Percentiles rank a stretch among this genome's conserved stretches.
These are phyloP conservation scores for Daldinia decipiens DNA, from an alignment of 495 filamentous ascomycete species.

Conservation along the genomic window DNA sequence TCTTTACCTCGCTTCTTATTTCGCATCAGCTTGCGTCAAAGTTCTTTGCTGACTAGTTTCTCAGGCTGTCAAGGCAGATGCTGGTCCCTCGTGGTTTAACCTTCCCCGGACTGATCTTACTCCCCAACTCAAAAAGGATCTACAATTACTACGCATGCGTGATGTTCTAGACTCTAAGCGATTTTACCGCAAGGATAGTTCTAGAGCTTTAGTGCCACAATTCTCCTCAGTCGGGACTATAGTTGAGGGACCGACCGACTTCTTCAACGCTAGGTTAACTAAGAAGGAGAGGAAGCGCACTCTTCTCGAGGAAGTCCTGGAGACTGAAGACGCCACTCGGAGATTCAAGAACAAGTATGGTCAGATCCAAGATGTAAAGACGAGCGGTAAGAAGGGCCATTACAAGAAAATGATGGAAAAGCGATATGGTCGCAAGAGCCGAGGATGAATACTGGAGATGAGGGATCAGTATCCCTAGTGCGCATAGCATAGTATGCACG, in stretches of 20 bases:
- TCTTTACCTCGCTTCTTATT: slow-evolving; percentile 45
- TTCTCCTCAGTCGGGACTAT: slow-evolving; percentile 91
- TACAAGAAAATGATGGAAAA: slow-evolving; percentile 50
- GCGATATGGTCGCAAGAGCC: slow-evolving; percentile 45
- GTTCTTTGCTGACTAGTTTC: slow-evolving; percentile 33
- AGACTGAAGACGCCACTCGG: slow-evolving; percentile 59
- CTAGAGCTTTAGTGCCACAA: slow-evolving; percentile 72
- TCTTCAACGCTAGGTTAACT: slow-evolving; percentile 76
- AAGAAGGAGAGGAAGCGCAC: slow-evolving; percentile 91
- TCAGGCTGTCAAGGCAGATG: slow-evolving; percentile 57
- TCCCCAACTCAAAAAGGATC: slow-evolving; percentile 83
- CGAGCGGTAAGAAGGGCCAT: slow-evolving; percentile 48
- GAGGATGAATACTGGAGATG: slow-evolving; percentile 1
- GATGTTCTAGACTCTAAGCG: slow-evolving; percentile 88
- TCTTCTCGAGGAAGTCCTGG: slow-evolving; percentile 88
- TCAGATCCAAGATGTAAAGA: slow-evolving; percentile 46
- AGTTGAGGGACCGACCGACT: slow-evolving; percentile 89
- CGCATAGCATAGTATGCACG: slow-evolving; percentile 5
- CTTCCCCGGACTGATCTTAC: slow-evolving; percentile 85
- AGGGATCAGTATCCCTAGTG: slow-evolving; percentile 2
- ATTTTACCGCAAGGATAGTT: slow-evolving; percentile 83
- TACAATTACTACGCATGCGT: slow-evolving; percentile 88
- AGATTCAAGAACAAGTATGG: slow-evolving; percentile 51
- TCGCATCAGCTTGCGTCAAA: slow-evolving; percentile 21
- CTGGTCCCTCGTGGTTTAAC: slow-evolving; percentile 78